phyloP scores from a whole-genome alignment of 2,329 filamentous ascomycete genomes.

The Penicillium paneum region DNA sequence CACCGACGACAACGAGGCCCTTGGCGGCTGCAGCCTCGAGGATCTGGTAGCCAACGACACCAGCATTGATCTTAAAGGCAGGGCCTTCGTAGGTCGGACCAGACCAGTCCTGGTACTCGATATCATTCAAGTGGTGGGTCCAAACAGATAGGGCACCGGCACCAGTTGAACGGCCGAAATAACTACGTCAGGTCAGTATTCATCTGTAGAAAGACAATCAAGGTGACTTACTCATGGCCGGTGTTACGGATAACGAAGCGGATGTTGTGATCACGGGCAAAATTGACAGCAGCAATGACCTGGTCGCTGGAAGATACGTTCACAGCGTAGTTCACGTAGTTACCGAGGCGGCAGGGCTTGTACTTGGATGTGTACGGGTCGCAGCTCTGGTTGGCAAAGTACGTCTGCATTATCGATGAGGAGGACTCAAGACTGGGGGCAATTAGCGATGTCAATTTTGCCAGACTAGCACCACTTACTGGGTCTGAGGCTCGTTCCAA shows the following conservation, averaged over 20 bases:
- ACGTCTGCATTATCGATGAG: slow-evolving; percentile 34
- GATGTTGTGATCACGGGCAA: slow-evolving; percentile 51
- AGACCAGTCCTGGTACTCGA: slow-evolving; percentile 36
- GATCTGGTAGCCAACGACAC: slow-evolving; percentile 51
- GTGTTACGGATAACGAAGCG: slow-evolving; percentile 49
- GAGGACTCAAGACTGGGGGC: slow-evolving; percentile 23
- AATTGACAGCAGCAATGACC: slow-evolving; percentile 34
- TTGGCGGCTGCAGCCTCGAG: slow-evolving; percentile 47
- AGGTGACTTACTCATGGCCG: slow-evolving; percentile 37
- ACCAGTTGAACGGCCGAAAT: slow-evolving; percentile 58
- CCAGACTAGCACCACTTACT: slow-evolving; percentile 18
- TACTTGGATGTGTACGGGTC: slow-evolving; percentile 29
- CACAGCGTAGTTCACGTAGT: slow-evolving; percentile 35
- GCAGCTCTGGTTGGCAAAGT: slow-evolving; percentile 33
- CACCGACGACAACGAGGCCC: slow-evolving; percentile 54
- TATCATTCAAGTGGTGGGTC: slow-evolving; percentile 33
- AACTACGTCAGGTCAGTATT: slow-evolving; percentile 11
- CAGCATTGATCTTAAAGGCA: slow-evolving; percentile 54
- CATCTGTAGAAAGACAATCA: not conserved
- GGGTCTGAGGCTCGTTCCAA: slow-evolving; percentile 29
- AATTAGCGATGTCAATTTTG: not conserved
- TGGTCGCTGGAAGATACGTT: slow-evolving; percentile 32
- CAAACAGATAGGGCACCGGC: slow-evolving; percentile 47
- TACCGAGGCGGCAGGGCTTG: slow-evolving; percentile 28
- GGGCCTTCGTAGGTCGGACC: slow-evolving; percentile 48